A percentile compares a stretch with the other conserved stretches of the same genome.
These are phyloP conservation scores for Dipodascopsis tothii DNA, from an alignment of 805 yeast species.

Conservation along the genomic window DNA sequence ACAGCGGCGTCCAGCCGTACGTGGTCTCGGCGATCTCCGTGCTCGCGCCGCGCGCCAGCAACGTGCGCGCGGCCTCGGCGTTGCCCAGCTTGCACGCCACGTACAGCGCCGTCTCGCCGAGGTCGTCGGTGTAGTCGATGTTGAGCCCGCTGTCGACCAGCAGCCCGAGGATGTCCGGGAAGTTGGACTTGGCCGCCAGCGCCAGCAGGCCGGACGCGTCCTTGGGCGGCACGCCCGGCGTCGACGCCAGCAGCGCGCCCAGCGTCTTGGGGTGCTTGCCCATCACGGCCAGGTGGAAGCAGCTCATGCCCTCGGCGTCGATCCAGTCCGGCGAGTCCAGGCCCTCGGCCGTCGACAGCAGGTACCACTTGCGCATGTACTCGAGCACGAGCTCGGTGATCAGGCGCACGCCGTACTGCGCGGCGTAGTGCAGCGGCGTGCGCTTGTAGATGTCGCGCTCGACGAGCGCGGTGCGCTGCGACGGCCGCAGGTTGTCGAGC, in stretches of 20 bases:
- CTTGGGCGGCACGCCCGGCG: constrained; percentile 36
- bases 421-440: constrained; percentile 84
- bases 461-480: constrained; percentile 47
- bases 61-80: constrained; percentile 43
- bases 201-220: constrained; percentile 59
- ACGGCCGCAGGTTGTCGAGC: constrained; percentile 48
- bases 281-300: constrained; percentile 72
- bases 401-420: constrained; percentile 72
- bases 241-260: constrained; percentile 45
- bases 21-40: constrained; percentile 67
- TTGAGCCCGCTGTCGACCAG: constrained; percentile 54
- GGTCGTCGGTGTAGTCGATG: constrained; percentile 52
- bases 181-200: constrained; percentile 61
- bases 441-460: constrained; percentile 69
- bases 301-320: constrained; percentile 71
- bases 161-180: constrained; percentile 47
- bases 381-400: constrained; percentile 53
- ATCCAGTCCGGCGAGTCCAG: constrained; percentile 30
- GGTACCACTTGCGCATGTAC: constrained; percentile 50
- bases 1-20: constrained; percentile 92
- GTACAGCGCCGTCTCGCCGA: constrained; percentile 80
- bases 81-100: constrained; percentile 64
- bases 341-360: constrained; percentile 19
- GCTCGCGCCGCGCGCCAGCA: constrained; percentile 60
- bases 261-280: constrained; percentile 79